Evolutionary conservation across 1,284 basidiomycete genomes (phyloP), one percentile per base, ranked within the genome.

Genomic region (Malassezia japonica): DNA sequence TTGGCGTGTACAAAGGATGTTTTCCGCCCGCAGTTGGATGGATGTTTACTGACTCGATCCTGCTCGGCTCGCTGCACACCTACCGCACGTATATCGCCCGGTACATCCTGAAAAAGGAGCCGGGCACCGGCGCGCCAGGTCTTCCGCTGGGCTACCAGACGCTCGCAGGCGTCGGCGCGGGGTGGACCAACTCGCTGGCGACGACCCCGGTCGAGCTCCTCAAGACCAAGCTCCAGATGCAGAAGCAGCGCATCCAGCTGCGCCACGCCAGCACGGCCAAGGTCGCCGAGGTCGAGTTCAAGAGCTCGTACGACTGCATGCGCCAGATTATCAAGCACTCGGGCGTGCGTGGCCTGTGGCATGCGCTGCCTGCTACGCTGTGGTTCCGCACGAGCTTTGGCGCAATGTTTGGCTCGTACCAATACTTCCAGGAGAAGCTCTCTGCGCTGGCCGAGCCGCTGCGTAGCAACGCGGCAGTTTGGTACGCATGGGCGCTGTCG

Each of bases 201-300:
- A 68, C 63, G 2, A 83, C 82, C 1, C 85, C 85, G 1, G 78
- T 86, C 40, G 85, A 65, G 42, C 50, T 61, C 7, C 39, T 67
- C 24, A 60, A 74, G 81, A 84, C 86, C 38, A 85, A 85, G 64
- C 76, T 87, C 15, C 85, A 86, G 68, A 78, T 87, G 64, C 85
- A 87, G 65, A 77, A 78, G 16, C 79, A 84, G 69, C 77, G 79
- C 48, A 73, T 29, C 70, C 76, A 13, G 64, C 36, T 74, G 31
- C 62, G 52, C 21, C 38, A 40, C 28, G 31, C 39, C 10, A 9
- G 34, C 5, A 16, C 41, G 0, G 20, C 28, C 1, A 33, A 21
- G 4, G 20, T n/a, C 2, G 16, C 20, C 8, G 25, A 27, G 13
- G 27, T 23, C 33, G 45, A 65, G 15, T 74, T 64, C 54, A 50